Percentiles rank a stretch among this genome's conserved stretches.
phyloP scores from a whole-genome alignment of 148 eudicot genomes.

The Agrostemma githago region DNA sequence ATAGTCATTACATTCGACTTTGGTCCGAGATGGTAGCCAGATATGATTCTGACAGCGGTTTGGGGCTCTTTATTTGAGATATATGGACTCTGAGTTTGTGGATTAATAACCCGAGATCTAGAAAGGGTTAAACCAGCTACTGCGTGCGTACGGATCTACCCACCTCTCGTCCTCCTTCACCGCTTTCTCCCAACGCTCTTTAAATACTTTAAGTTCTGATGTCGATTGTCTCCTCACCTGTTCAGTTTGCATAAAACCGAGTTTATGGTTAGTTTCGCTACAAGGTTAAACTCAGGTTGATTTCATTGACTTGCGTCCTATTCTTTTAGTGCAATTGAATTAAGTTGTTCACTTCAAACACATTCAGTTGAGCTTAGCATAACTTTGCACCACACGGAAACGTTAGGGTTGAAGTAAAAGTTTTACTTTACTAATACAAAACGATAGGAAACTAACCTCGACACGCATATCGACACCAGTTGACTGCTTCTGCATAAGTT shows the following conservation, averaged over 20 bases:
- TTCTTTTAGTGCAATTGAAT: too few species aligned
- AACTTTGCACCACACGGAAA: too few species aligned
- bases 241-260: not conserved
- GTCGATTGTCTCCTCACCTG: constrained; percentile 68
- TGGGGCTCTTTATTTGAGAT: constrained; percentile 10
- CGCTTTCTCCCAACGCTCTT: constrained; percentile 62
- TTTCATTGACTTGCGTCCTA: too few species aligned
- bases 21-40: not conserved
- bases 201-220: constrained; percentile 47
- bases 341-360: too few species aligned
- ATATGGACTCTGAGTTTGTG: constrained; percentile 7
- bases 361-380: too few species aligned
- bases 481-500: constrained; percentile 25
- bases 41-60: not conserved
- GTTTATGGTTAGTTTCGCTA: not conserved
- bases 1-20: constrained; percentile 6
- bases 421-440: not conserved
- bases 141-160: constrained; percentile 51
- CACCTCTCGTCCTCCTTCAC: constrained; percentile 51
- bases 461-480: constrained; percentile 34
- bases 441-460: constrained; percentile 35
- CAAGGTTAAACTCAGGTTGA: too few species aligned
- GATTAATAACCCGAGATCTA: constrained; percentile 18
- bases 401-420: not conserved
- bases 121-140: constrained; percentile 33